Base-by-base conservation (phyloP, 2,329 filamentous ascomycete species). In the Penicillium sp. region DNA sequence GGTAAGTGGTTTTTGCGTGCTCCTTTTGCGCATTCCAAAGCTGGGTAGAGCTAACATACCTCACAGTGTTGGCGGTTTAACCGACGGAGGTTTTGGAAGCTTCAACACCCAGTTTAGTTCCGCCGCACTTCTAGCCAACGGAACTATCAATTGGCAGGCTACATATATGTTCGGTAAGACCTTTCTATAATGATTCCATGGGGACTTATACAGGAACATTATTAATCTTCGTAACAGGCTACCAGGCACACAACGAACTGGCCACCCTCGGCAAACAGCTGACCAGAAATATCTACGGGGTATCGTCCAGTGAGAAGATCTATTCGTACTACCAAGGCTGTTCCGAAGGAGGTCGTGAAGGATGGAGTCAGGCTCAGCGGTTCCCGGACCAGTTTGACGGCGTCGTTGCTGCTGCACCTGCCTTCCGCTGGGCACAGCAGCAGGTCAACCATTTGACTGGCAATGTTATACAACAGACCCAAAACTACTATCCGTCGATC, bases 61-160 rank as follows among this genome's bases (percentile, higher is more conserved):
- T 33, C 28, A 38, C 16, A 38, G 33, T 38, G 33, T 38, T 14
- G 33, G 33, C 6, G 79, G 79, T 24, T 65, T 72, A 24, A 82
- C 80, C 0, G 77, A 81, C 57, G 79, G 76, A 14, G 79, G 80
- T 1, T 82, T 81, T 60, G 79, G 78, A 26, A 67, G 69, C 23
- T 81, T 81, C 62, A 63, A 68, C 47, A 74, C 67, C 21, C 65
- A 72, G 24, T 74, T 68, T 28, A 72, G 77, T 55, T 63, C 58
- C 2, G 72, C 65, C 3, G 69, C 73, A 57, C 66, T 77, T 1
- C 56, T 72, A 8, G 71, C 68, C 12, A 74, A 77, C 50, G 73
- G 73, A 3, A 75, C 74, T 3, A 59, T 80, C 62, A 80, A 83
- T 65, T 82, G 74, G 70, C 72, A 82, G 33, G 68, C 75, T 1